Base-by-base conservation (phyloP, 179 eudicot species). In the Vitellaria paradoxa region DNA sequence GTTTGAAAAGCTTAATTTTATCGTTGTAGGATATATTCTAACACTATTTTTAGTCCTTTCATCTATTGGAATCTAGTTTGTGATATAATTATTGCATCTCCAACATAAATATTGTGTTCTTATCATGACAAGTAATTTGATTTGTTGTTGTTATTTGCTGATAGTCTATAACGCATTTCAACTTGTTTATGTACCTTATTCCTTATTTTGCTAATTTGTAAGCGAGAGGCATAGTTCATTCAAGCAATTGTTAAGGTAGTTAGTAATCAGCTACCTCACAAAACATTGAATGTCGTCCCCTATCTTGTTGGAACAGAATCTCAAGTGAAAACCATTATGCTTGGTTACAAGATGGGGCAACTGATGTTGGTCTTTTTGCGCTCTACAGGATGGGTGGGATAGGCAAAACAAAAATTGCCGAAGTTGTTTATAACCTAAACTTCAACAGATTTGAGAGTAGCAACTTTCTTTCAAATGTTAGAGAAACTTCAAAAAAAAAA, bases 361-460 rank as follows among this genome's bases (percentile, higher is more conserved):
- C 7, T 2, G 9, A 65, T 26, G 47, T 65, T 65, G 69, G 47
- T 0, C 5, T 65, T 0, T 2, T 17, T 9, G 47, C 14, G 45
- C 5, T 65, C 7, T 65, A 9, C 37, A n/a, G 69, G 69, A 65
- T 65, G 69, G 37, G 37, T 30, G 37, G 37, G 37, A 30, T 30
- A 0, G 37, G 37, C 37, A 30, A 30, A 30, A 30, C 69, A 65
- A 65, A 47, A n/a, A 37, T 65, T 12, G 49, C 69, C n/a, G 30
- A 65, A 65, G 7, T 13, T 14, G 69, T 37, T 15, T 65, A 65
- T 65, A 65, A 65, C 47, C 47, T 65, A 2, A 65, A 65, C 49
- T 65, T 30, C 37, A 47, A 15, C n/a, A 65, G 69, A 65, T 65
- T 65, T 65, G 69, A 65, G 6, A n/a, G 20, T 14, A 65, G 69